Conservation (phyloP, 352 stramenopile species). For the Plasmopara viticola region DNA sequence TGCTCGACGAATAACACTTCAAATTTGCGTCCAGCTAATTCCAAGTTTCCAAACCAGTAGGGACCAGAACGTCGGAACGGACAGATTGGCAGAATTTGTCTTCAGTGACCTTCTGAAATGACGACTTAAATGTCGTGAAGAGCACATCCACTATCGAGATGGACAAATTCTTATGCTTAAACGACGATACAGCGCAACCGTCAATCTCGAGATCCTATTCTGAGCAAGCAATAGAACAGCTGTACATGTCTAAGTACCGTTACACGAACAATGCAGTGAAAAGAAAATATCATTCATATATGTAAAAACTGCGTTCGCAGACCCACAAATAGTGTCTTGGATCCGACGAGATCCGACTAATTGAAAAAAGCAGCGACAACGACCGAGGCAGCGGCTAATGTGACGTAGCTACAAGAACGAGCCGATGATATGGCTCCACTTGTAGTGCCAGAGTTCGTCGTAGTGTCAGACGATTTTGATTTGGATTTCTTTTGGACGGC, state of each 20-base stretch:
- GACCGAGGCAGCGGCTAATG: constrained; percentile 24
- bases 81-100: neutral
- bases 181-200: too few relatives aligned
- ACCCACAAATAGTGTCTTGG: constrained; percentile 24
- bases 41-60: neutral
- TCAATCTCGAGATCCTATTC: neutral
- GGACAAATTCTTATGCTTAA: too few relatives aligned
- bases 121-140: neutral
- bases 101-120: neutral
- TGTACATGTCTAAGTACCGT: neutral
- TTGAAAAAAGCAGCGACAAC: constrained; percentile 29
- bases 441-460: constrained; percentile 7
- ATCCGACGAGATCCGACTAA: constrained; percentile 15
- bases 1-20: neutral
- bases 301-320: constrained; percentile 2
- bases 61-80: constrained; percentile 4
- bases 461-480: constrained; percentile 32
- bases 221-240: neutral
- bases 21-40: neutral
- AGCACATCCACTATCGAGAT: too few relatives aligned
- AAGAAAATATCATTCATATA: neutral
- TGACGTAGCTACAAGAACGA: constrained; percentile 13
- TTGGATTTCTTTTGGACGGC: constrained; percentile 7
- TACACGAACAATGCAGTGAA: neutral
- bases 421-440: constrained; percentile 18